phyloP scores from a whole-genome alignment of 2,329 filamentous ascomycete species.

The Aspergillus luchuensis region DNA sequence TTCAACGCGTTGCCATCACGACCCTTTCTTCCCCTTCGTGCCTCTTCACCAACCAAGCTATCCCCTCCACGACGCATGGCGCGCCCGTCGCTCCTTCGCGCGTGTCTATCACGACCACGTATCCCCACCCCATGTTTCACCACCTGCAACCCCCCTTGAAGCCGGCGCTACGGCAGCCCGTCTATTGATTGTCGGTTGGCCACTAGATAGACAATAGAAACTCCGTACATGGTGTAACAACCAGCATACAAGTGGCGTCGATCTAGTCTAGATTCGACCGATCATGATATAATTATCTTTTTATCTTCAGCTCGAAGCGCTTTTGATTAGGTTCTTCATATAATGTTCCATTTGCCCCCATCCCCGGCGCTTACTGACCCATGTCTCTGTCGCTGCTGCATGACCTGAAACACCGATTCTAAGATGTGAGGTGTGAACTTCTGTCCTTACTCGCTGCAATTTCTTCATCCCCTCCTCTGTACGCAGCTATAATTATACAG shows the following conservation, averaged over 20 bases:
- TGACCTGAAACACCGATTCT: constrained; percentile 4
- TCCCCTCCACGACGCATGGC: neutral
- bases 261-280: neutral
- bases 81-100: constrained; percentile 7
- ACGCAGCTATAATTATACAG: neutral
- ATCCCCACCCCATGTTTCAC: constrained; percentile 14
- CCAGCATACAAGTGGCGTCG: neutral
- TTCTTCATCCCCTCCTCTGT: neutral
- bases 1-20: constrained; percentile 25
- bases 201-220: too few species aligned
- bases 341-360: neutral
- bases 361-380: neutral
- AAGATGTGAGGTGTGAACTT: neutral
- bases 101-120: constrained; percentile 13
- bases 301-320: neutral
- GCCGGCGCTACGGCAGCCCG: neutral
- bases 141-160: constrained; percentile 9
- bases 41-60: constrained; percentile 4
- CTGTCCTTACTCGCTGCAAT: constrained; percentile 9
- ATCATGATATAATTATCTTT: neutral
- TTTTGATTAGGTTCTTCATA: neutral
- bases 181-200: neutral
- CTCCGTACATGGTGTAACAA: neutral
- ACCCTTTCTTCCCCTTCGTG: constrained; percentile 8
- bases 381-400: constrained; percentile 1